Evolutionary conservation across 176 grass and related monocot genomes (phyloP).

Genomic region (Elymus sibiricus): DNA sequence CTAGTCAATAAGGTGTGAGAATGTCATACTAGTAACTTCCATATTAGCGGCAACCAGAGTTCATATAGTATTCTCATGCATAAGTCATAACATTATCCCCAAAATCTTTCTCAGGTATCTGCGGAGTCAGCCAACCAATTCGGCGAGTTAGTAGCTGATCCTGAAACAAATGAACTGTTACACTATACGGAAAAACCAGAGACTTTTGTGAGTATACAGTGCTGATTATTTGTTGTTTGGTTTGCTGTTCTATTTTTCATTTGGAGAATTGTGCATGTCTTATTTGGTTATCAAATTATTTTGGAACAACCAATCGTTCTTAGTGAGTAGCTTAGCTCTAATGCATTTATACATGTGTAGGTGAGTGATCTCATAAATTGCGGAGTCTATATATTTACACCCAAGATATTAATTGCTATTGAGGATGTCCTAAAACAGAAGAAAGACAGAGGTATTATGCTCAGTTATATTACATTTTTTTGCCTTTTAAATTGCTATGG

Average conservation of each 20-base stretch:
- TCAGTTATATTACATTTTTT: background rate
- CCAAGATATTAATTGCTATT: slow-evolving; percentile 85
- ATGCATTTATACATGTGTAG: slow-evolving; percentile 46
- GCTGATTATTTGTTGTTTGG: slow-evolving; percentile 8
- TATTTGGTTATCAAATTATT: background rate
- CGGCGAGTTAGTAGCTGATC: slow-evolving; percentile 97
- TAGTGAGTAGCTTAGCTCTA: slow-evolving; percentile 3
- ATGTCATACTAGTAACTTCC: background rate
- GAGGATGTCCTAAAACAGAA: slow-evolving; percentile 81
- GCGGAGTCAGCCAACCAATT: slow-evolving; percentile 96
- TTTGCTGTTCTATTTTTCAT: slow-evolving; percentile 7
- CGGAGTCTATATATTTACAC: slow-evolving; percentile 98
- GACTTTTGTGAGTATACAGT: slow-evolving; percentile 86
- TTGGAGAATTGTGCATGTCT: background rate
- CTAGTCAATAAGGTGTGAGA: slow-evolving; percentile 83
- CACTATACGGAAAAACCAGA: slow-evolving; percentile 97
- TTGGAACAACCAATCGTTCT: background rate
- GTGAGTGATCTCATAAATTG: slow-evolving; percentile 98
- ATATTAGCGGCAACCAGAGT: background rate
- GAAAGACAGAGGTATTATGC: slow-evolving; percentile 79
- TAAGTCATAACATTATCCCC: slow-evolving; percentile 1
- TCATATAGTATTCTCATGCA: background rate
- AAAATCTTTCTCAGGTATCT: slow-evolving; percentile 60
- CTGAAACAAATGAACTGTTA: slow-evolving; percentile 89
- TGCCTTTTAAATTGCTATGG: background rate